phyloP scores from a whole-genome alignment of 2,329 filamentous ascomycete species.

The Exophiala bonariae region DNA sequence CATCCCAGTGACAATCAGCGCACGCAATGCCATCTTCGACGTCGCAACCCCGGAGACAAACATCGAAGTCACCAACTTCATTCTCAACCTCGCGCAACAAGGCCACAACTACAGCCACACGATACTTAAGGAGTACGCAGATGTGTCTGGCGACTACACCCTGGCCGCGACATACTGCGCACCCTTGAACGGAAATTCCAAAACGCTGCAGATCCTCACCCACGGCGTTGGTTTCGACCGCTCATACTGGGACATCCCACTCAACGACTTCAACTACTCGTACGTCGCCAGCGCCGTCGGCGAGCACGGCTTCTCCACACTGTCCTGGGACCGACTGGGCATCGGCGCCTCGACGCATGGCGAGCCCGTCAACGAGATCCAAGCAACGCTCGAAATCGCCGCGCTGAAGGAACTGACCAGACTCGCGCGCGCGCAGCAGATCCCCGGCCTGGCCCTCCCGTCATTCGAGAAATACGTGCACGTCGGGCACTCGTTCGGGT shows the following conservation, averaged over 20 bases:
- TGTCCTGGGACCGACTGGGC: constrained; percentile 64
- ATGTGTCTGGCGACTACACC: constrained; percentile 54
- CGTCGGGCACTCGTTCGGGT: constrained; percentile 64
- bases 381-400: constrained; percentile 58
- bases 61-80: constrained; percentile 59
- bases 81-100: constrained; percentile 50
- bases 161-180: constrained; percentile 64
- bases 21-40: constrained; percentile 57
- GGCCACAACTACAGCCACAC: constrained; percentile 46
- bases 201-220: constrained; percentile 38
- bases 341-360: constrained; percentile 60
- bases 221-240: constrained; percentile 40
- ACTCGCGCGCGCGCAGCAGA: constrained; percentile 46
- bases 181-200: constrained; percentile 44
- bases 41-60: constrained; percentile 50
- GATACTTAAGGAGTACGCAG: constrained; percentile 50
- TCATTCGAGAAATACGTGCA: constrained; percentile 50
- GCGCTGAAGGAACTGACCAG: constrained; percentile 57
- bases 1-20: constrained; percentile 56
- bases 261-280: constrained; percentile 61
- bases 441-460: constrained; percentile 42
- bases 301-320: constrained; percentile 57
- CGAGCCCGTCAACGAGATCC: constrained; percentile 61
- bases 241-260: constrained; percentile 61
- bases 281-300: constrained; percentile 60